These are phyloP conservation scores for Phyllosticta citriasiana DNA, from an alignment of 2,329 filamentous ascomycete species.

Conservation along the genomic window DNA sequence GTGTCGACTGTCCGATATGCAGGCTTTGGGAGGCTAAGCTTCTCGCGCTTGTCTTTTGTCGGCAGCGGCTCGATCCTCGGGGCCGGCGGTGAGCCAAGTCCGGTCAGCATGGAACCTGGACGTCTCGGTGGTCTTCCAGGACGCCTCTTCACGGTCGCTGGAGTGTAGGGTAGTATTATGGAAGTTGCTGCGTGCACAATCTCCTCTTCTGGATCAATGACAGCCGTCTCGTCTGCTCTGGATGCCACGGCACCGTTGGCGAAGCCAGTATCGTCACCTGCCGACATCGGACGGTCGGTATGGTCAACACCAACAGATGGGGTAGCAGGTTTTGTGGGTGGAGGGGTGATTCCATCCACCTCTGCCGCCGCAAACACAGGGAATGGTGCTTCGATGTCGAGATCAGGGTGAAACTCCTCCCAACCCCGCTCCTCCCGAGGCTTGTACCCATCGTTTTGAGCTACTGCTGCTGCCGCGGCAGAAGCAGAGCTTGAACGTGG, in stretches of 20 bases:
- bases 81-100: conserved; percentile 49
- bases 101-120: conserved; percentile 49
- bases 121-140: conserved; percentile 57
- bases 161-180: conserved; percentile 23
- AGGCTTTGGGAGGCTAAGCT: conserved; percentile 65
- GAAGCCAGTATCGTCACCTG: conserved; percentile 12
- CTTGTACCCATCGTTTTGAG: conserved; percentile 93
- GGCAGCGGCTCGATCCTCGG: conserved; percentile 64
- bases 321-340: conserved; percentile 38
- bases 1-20: conserved; percentile 68
- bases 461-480: conserved; percentile 78
- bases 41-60: conserved; percentile 71
- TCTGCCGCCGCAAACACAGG: conserved; percentile 73
- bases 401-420: conserved; percentile 94
- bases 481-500: conserved; percentile 70
- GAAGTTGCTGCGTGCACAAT: conserved; percentile 13
- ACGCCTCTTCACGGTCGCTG: conserved; percentile 41
- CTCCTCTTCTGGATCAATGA: conserved; percentile 13
- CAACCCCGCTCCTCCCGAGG: conserved; percentile 91
- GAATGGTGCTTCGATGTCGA: conserved; percentile 77
- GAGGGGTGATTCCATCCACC: conserved; percentile 59
- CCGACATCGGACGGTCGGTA: conserved; percentile 16
- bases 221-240: conserved; percentile 4
- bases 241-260: not conserved
- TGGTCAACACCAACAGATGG: conserved; percentile 16